A percentile compares a stretch with the other conserved stretches of the same genome.
phyloP scores from a whole-genome alignment of 768 basidiomycete species.

The Pleurotus giganteus region DNA sequence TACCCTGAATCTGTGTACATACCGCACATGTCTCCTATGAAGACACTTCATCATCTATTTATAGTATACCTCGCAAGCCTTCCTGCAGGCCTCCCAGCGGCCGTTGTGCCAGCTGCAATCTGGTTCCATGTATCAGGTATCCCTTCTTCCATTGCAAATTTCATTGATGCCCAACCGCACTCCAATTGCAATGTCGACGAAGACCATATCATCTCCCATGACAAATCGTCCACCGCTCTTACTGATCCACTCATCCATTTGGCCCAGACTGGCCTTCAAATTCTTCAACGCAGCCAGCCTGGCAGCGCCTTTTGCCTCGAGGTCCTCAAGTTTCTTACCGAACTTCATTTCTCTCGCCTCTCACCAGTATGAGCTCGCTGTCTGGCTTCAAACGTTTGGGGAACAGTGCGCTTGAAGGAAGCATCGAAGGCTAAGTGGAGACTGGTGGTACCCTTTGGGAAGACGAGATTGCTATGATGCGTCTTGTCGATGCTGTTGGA shows the following conservation, averaged over 20 bases:
- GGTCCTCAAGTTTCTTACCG: conserved; percentile 1
- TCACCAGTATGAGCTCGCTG: not conserved
- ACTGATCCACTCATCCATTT: not conserved
- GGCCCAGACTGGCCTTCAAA: not conserved
- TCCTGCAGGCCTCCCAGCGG: not conserved
- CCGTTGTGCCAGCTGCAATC: conserved; percentile 2
- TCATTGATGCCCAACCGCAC: not conserved
- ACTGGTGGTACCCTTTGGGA: not conserved
- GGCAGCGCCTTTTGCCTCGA: not conserved
- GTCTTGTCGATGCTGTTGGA: conserved; percentile 6
- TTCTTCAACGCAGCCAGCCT: not conserved
- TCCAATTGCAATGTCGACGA: conserved; percentile 1
- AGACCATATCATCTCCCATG: not conserved
- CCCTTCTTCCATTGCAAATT: not conserved
- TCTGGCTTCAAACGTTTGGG: not conserved
- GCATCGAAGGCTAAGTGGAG: conserved; percentile 3
- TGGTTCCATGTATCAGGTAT: not conserved
- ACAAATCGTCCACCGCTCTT: not conserved
- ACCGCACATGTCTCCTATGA: not conserved
- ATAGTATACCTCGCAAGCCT: not conserved
- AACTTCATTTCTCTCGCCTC: not conserved
- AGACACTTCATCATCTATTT: too few relatives aligned
- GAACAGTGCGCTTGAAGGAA: not conserved
- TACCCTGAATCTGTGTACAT: conserved; percentile 7
- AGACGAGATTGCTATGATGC: not conserved